phyloP scores from a whole-genome alignment of 116 monocot genomes.

The Phalaenopsis hybrid region DNA sequence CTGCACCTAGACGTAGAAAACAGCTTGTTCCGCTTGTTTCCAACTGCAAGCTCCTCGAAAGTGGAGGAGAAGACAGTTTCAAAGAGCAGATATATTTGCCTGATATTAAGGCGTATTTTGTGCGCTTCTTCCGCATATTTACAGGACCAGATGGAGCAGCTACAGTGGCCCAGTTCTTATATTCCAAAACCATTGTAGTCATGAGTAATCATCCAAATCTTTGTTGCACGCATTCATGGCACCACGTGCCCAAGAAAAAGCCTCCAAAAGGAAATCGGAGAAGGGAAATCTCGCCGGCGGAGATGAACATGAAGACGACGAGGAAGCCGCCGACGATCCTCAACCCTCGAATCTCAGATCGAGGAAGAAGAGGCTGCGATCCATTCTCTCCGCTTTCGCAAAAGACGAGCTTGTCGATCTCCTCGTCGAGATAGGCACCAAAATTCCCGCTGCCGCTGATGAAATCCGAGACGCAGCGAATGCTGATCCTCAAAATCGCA shows the following conservation, averaged over 20 bases:
- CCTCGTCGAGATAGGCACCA: conserved; percentile 33
- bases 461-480: conserved; percentile 43
- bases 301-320: no score
- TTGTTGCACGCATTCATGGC: background rate
- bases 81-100: no score
- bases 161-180: no score
- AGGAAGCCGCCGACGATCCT: background rate
- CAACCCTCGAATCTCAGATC: background rate
- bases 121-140: no score
- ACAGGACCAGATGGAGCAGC: no score
- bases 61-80: no score
- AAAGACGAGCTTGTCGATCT: conserved; percentile 47
- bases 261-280: conserved; percentile 15
- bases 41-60: no score
- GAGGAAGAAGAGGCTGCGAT: conserved; percentile 13
- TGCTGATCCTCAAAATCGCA: conserved; percentile 48
- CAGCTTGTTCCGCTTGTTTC: no score
- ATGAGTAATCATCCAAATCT: background rate
- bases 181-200: no score
- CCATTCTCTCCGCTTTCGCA: conserved; percentile 28
- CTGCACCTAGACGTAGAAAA: no score
- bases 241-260: background rate
- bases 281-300: conserved; percentile 19
- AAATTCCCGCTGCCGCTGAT: conserved; percentile 34
- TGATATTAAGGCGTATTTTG: no score